Base-by-base conservation (phyloP, 2,329 filamentous ascomycete genomes). In the Pseudogymnoascus verrucosus region DNA sequence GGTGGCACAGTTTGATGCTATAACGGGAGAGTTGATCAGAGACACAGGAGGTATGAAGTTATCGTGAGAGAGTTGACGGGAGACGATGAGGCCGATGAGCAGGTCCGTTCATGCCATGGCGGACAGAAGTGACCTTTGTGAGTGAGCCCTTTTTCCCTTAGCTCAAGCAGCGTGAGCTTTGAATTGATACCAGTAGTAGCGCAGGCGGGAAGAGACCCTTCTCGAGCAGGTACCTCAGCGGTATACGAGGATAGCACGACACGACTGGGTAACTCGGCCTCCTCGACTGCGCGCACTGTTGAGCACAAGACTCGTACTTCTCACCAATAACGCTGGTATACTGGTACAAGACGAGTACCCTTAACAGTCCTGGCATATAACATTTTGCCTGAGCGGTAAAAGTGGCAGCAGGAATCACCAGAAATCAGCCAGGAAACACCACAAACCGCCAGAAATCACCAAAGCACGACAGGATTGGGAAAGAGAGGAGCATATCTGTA, bases 401-500 rank as follows among this genome's bases (percentile, higher is more conserved):
- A 51, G 19, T 26, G 14, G 19, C 21, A 26, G 44, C n/a, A 26
- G 12, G 23, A 51, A 28, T n/a, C 44, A n/a, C 21, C 14, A 51
- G 44, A 7, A 51, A 28, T 28, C 23, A 28, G 11, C 5, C 23
- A 28, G 23, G 14, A 51, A 51, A 16, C 44, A 16, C 10, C 23
- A 31, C 4, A 19, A 42, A 42, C 16, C 39, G n/a, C 39, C 39
- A 19, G 3, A 51, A 51, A 51, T 51, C 44, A 51, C 44, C 44
- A 28, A 28, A 51, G 44, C 44, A 28, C 44, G 44, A 51, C 23
- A 51, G 44, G 44, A 51, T 51, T 51, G 44, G 44, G 44, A 51
- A 51, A 51, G 44, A 28, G 44, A 51, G 44, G 44, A 51, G 44
- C 44, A 51, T 51, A 51, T 51, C 44, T 51, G 44, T 51, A 51